These are phyloP conservation scores for Carex littledalei DNA, from an alignment of 176 grass and related monocot genomes.

Conservation along the genomic window DNA sequence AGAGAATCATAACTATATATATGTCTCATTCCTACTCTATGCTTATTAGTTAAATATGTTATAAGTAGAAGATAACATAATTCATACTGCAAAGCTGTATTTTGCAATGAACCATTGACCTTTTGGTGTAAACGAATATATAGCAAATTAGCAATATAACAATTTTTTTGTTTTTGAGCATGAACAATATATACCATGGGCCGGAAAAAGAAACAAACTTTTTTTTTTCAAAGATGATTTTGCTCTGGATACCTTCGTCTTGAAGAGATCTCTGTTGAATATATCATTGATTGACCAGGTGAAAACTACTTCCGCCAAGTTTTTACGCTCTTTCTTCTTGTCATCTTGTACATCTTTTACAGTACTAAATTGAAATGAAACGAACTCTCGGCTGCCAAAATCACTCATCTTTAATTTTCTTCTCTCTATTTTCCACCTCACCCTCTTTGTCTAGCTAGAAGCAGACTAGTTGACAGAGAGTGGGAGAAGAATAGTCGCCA, in stretches of 20 bases:
- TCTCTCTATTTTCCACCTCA: background rate
- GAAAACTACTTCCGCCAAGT: constrained; percentile 35
- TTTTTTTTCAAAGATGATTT: background rate
- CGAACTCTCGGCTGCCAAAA: background rate
- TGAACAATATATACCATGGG: background rate
- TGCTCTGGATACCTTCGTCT: constrained; percentile 22
- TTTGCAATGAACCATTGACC: too few relatives aligned
- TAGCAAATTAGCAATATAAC: too few relatives aligned
- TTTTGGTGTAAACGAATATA: too few relatives aligned
- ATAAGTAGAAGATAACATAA: background rate
- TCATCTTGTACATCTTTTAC: background rate
- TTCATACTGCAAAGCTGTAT: too few relatives aligned
- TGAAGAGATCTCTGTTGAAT: constrained; percentile 33
- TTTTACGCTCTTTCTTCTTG: constrained; percentile 5
- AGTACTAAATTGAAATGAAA: background rate
- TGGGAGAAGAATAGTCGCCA: background rate
- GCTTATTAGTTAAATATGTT: background rate
- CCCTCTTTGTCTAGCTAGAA: background rate
- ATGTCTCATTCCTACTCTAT: background rate
- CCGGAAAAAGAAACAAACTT: background rate
- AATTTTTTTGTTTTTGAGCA: background rate
- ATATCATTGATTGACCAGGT: constrained; percentile 39
- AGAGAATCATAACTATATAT: background rate
- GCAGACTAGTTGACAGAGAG: background rate
- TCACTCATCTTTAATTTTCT: background rate